phyloP scores from a whole-genome alignment of 768 basidiomycete genomes.

The Rhizopogon roseolus region DNA sequence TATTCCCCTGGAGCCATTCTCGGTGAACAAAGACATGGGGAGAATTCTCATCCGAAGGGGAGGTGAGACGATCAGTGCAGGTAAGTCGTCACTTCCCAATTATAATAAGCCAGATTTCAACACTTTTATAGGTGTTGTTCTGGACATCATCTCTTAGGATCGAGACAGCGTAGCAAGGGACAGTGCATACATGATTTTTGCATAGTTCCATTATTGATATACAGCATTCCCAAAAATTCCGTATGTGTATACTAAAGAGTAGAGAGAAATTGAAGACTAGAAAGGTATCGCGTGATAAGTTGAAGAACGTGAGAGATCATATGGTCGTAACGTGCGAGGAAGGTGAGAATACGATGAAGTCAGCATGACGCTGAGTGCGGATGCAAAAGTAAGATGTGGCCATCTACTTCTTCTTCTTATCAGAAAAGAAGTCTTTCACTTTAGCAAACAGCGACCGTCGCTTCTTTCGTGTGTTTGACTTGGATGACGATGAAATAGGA shows the following conservation, averaged over 20 bases:
- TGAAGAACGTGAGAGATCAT: conserved; percentile 7
- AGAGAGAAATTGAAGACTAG: neutral
- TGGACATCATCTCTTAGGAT: conserved; percentile 32
- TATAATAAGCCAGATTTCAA: conserved; percentile 1
- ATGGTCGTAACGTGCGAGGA: neutral
- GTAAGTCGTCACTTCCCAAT: conserved; percentile 31
- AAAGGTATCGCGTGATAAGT: conserved; percentile 16
- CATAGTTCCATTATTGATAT: conserved; percentile 2
- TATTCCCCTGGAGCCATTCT: conserved; percentile 85
- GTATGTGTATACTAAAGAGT: neutral
- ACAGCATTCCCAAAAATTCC: conserved; percentile 11
- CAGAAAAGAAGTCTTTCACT: conserved; percentile 45
- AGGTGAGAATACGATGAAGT: neutral
- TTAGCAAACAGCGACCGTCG: conserved; percentile 49
- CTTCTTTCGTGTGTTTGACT: conserved; percentile 42
- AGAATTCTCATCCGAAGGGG: conserved; percentile 79
- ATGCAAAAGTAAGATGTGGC: too few species aligned
- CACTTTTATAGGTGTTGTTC: conserved; percentile 35
- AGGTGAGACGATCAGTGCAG: conserved; percentile 94
- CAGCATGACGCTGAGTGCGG: neutral
- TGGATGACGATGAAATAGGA: conserved; percentile 27
- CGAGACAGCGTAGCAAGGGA: neutral
- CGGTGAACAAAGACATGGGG: conserved; percentile 94
- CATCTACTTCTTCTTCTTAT: conserved; percentile 40
- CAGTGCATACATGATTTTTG: neutral